Percentiles rank a stretch among this genome's conserved stretches.
phyloP scores from a whole-genome alignment of 345 rosid species.

The Lepidium aucheri region DNA sequence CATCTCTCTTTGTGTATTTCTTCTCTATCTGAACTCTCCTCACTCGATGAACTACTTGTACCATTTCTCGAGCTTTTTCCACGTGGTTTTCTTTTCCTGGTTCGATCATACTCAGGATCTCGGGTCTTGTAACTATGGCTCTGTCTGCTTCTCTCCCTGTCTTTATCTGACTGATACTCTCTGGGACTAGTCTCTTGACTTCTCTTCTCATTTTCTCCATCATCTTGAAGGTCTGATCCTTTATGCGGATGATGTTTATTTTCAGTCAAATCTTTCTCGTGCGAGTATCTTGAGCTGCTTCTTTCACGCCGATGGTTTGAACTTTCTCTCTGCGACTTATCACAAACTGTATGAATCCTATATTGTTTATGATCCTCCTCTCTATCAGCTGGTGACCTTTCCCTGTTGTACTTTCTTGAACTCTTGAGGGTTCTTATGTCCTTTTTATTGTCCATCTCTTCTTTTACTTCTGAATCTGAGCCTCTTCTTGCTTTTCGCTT shows the following conservation, averaged over 20 bases:
- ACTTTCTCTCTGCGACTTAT: constrained; percentile 16
- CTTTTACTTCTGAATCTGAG: constrained; percentile 12
- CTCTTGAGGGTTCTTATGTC: constrained; percentile 21
- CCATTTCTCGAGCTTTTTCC: constrained; percentile 12
- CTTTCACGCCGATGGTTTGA: constrained; percentile 3
- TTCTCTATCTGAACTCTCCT: constrained; percentile 16
- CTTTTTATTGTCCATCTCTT: constrained; percentile 6
- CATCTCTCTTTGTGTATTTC: constrained; percentile 19
- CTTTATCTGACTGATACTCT: background rate
- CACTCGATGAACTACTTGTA: constrained; percentile 18
- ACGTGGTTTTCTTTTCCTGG: background rate
- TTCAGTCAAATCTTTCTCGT: background rate
- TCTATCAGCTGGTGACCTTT: constrained; percentile 19
- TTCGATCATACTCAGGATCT: background rate
- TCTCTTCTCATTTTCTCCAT: constrained; percentile 1
- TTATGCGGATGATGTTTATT: constrained; percentile 12
- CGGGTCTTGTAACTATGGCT: background rate
- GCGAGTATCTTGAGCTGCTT: constrained; percentile 16
- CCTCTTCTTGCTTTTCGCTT: background rate
- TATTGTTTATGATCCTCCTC: constrained; percentile 10
- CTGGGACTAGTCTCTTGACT: background rate
- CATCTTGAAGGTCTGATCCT: background rate
- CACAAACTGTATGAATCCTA: constrained; percentile 3
- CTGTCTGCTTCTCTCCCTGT: constrained; percentile 3
- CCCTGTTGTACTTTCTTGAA: constrained; percentile 21